A percentile compares a stretch with the other conserved stretches of the same genome.
These are phyloP conservation scores for Metschnikowia sp. DNA, from an alignment of 805 yeast genomes.

Conservation along the genomic window DNA sequence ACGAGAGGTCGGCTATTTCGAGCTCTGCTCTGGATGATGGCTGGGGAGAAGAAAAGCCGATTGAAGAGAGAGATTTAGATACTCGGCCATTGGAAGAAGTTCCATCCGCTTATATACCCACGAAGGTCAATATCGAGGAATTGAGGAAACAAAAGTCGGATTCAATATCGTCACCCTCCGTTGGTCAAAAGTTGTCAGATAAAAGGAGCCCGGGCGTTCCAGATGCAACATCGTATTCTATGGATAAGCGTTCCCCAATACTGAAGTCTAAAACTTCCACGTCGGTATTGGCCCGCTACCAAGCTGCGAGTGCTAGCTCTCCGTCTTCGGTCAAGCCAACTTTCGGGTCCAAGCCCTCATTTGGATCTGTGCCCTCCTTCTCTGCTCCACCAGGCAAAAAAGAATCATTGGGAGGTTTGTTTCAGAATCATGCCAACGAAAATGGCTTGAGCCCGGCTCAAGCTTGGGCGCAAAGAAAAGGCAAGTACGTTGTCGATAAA, in stretches of 20 bases:
- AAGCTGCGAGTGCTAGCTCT: constrained; percentile 29
- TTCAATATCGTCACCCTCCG: constrained; percentile 34
- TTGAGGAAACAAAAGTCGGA: constrained; percentile 49
- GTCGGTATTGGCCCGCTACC: constrained; percentile 49
- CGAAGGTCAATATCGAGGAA: constrained; percentile 56
- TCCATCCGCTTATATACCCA: constrained; percentile 64
- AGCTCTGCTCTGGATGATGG: constrained; percentile 44
- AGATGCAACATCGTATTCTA: constrained; percentile 9
- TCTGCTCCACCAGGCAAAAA: constrained; percentile 16
- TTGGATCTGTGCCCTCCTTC: constrained; percentile 6
- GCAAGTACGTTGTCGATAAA: constrained; percentile 50
- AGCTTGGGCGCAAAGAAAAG: constrained; percentile 90
- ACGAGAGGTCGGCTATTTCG: constrained; percentile 15
- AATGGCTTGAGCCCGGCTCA: constrained; percentile 93
- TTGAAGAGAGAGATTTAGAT: constrained; percentile 51
- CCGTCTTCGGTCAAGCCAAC: constrained; percentile 7
- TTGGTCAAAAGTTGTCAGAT: neutral
- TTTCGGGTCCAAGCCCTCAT: constrained; percentile 2
- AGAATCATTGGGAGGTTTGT: constrained; percentile 21
- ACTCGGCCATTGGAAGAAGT: constrained; percentile 49
- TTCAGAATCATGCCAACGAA: constrained; percentile 43
- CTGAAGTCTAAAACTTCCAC: constrained; percentile 60
- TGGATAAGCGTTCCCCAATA: constrained; percentile 54
- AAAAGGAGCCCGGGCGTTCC: neutral
- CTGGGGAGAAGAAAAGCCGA: constrained; percentile 68